Evolutionary conservation across 106 monocot genomes (phyloP).

Genomic region (Amphibolis antarctica): DNA sequence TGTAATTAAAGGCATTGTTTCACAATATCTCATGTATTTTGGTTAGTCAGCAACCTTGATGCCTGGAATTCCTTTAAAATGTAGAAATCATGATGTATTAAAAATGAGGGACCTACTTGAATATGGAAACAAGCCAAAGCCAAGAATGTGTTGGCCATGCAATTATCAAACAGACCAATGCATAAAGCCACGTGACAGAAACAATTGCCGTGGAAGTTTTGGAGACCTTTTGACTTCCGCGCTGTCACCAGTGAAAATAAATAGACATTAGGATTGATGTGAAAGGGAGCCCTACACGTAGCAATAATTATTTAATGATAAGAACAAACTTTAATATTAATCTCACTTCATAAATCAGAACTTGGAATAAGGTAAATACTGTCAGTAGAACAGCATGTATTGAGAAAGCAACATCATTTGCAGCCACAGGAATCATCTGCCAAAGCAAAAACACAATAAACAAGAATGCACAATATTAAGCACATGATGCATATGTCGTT

Average conservation of each 20-base stretch:
- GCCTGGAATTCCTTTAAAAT: too few species aligned
- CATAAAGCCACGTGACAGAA: slow-evolving; percentile 44
- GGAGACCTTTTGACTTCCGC: slow-evolving; percentile 81
- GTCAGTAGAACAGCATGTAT: slow-evolving; percentile 87
- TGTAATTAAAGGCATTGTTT: slow-evolving; percentile 6
- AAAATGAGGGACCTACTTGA: slow-evolving; percentile 47
- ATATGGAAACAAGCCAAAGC: slow-evolving; percentile 86
- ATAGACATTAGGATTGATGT: not conserved
- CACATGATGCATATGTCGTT: too few species aligned
- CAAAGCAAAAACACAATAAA: not conserved
- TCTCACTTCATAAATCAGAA: slow-evolving; percentile 72
- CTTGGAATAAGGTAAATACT: slow-evolving; percentile 72
- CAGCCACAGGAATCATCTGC: slow-evolving; percentile 97
- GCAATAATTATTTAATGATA: not conserved
- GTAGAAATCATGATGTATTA: too few species aligned
- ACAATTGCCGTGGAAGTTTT: slow-evolving; percentile 46
- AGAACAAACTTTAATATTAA: not conserved
- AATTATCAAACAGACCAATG: slow-evolving; percentile 49
- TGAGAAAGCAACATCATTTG: slow-evolving; percentile 96
- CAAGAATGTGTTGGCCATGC: slow-evolving; percentile 73
- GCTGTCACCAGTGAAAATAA: slow-evolving; percentile 23
- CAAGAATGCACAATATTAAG: not conserved
- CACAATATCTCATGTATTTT: too few species aligned
- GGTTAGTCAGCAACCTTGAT: too few species aligned
- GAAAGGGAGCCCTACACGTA: not conserved